phyloP scores from a whole-genome alignment of 495 filamentous ascomycete genomes.

The Xylaria sp. region DNA sequence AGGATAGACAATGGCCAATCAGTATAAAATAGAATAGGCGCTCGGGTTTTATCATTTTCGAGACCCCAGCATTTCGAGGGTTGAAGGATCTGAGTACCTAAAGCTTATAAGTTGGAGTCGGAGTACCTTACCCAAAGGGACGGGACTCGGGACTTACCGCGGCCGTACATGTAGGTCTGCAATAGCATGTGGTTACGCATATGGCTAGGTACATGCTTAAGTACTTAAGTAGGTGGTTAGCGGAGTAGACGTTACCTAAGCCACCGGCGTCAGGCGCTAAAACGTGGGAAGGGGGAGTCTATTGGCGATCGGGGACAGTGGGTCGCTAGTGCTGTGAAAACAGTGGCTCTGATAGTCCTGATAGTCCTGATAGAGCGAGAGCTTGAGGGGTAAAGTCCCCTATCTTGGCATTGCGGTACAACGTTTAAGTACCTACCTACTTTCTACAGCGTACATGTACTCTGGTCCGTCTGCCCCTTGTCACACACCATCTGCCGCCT shows the following conservation, averaged over 20 bases:
- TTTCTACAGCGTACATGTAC: not conserved
- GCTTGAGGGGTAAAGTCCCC: not conserved
- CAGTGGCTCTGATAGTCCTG: no score
- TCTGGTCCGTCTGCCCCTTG: not conserved
- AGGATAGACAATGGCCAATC: not conserved
- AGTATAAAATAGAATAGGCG: no score
- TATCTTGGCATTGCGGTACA: not conserved
- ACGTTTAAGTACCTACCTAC: not conserved
- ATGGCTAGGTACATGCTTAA: no score
- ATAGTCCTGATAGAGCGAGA: not conserved
- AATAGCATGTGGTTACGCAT: not conserved
- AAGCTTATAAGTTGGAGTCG: no score
- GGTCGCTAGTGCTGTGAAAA: not conserved
- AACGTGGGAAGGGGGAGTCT: not conserved
- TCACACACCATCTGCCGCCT: not conserved
- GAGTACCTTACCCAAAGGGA: no score
- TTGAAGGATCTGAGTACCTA: no score
- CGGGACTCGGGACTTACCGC: no score
- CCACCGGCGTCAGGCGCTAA: not conserved
- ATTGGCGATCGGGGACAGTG: not conserved
- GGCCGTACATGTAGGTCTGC: no score
- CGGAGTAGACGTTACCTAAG: not conserved
- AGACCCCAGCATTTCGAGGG: no score
- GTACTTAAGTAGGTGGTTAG: no score
- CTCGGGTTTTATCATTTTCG: no score